Conservation (phyloP, 805 yeast genomes). For the Lachancea quebecensis region DNA sequence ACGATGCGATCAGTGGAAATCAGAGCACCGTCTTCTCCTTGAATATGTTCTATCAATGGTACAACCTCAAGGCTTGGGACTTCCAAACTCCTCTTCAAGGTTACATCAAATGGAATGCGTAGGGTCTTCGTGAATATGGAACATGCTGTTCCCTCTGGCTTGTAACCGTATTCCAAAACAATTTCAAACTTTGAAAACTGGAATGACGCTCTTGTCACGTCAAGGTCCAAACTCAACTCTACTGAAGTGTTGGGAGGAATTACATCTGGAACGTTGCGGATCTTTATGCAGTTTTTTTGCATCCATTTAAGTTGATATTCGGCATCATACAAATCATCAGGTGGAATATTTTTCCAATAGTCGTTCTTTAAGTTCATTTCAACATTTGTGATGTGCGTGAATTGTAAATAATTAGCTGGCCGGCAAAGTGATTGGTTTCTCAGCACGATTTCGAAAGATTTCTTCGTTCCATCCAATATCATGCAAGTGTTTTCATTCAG, state of each 20-base stretch:
- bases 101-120: conserved; percentile 24
- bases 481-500: conserved; percentile 23
- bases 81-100: conserved; percentile 48
- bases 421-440: conserved; percentile 26
- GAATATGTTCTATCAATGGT: conserved; percentile 40
- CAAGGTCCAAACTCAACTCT: conserved; percentile 20
- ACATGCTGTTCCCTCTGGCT: conserved; percentile 8
- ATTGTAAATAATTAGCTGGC: conserved; percentile 19
- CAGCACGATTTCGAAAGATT: conserved; percentile 15
- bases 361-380: conserved; percentile 21
- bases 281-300: conserved; percentile 15
- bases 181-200: conserved; percentile 21
- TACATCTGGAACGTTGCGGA: conserved; percentile 14
- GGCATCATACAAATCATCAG: conserved; percentile 25
- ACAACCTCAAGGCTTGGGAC: conserved; percentile 70
- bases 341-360: conserved; percentile 24
- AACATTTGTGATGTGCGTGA: conserved; percentile 19
- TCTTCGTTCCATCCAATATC: conserved; percentile 29
- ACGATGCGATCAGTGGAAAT: conserved; percentile 15
- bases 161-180: conserved; percentile 25
- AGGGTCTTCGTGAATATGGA: conserved; percentile 21
- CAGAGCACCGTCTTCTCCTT: conserved; percentile 15
- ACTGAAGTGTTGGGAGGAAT: conserved; percentile 21
- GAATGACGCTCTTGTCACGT: conserved; percentile 19
- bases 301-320: conserved; percentile 25